Base-by-base conservation (phyloP, 2,329 filamentous ascomycete species). In the Mycosphaerella sp. region DNA sequence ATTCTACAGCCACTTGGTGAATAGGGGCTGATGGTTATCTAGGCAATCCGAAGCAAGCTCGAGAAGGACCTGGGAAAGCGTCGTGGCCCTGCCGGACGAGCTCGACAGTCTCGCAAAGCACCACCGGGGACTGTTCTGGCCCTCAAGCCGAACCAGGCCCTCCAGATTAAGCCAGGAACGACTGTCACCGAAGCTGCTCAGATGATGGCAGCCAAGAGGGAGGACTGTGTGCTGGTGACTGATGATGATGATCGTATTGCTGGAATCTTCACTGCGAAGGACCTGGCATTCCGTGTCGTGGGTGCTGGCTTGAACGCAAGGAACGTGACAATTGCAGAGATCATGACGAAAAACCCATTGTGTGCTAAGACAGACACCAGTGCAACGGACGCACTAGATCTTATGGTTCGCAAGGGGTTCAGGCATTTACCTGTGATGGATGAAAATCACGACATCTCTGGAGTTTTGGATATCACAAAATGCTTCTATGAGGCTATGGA, bases 401-500 rank as follows among this genome's bases (percentile, higher is more conserved):
- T 97, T 54, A 98, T 98, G 93, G 93, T 98, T 54, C 82, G 92
- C 64, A 97, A 97, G 76, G 93, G 93, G 14, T 98, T 98, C 78
- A 84, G 93, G 64, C 93, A 98, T 76, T 74, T 98, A 68, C 93
- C 93, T 2, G 93, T 98, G 62, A 98, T 98, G 93, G 93, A 98
- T 73, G 93, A 98, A 77, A 97, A 98, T 72, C 93, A 98, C 74
- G 92, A 98, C 69, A 98, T 98, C 59, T 95, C 91, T 6, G 93
- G 93, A 77, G 91, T 98, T 62, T 78, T 98, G 51, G 93, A 98
- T 73, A 98, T 98, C 66, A 98, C 93, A 54, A 98, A 97, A 75
- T 98, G 93, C 75, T 98, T 98, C 74, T 98, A 98, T 74, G 93
- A 98, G 74, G 93, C 93, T 42, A 98, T 98, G 93, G 93, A 98